Percentiles rank a stretch among this genome's conserved stretches.
Conservation (phyloP, 805 yeast genomes). For the Saturnispora zaruensis region DNA sequence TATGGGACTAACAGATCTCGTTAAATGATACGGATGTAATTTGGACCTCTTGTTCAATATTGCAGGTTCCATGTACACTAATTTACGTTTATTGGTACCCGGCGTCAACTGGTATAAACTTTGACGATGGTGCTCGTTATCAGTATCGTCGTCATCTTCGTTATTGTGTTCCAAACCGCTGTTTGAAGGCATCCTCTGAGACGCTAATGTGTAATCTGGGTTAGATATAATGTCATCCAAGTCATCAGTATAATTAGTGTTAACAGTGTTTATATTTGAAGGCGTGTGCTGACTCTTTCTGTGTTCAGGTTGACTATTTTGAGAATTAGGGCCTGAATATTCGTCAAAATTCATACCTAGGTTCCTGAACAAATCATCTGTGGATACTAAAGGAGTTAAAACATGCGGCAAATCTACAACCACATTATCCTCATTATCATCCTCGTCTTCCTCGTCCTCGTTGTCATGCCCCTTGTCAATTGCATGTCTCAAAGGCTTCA, state of each 20-base stretch:
- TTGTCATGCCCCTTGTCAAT: background rate
- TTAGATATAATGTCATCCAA: conserved; percentile 7
- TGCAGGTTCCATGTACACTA: background rate
- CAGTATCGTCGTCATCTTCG: conserved; percentile 3
- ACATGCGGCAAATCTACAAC: conserved; percentile 5
- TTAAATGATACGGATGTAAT: background rate
- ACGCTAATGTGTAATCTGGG: conserved; percentile 2
- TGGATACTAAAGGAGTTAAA: conserved; percentile 6
- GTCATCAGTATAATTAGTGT: conserved; percentile 5
- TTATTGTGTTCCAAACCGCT: background rate
- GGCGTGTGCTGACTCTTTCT: background rate
- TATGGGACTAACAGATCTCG: background rate
- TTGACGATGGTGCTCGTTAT: conserved; percentile 1
- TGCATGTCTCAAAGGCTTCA: background rate
- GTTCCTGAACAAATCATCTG: conserved; percentile 8
- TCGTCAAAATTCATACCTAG: conserved; percentile 9
- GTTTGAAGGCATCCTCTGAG: background rate
- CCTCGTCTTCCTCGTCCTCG: background rate
- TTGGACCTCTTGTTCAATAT: background rate
- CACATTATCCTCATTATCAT: background rate
- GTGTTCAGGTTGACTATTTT: background rate
- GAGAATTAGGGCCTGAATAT: conserved; percentile 2
- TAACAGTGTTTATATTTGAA: background rate
- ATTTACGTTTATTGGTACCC: background rate
- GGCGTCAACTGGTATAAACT: background rate